phyloP scores from a whole-genome alignment of 1,284 basidiomycete species.

The Ceratobasidium sp. region DNA sequence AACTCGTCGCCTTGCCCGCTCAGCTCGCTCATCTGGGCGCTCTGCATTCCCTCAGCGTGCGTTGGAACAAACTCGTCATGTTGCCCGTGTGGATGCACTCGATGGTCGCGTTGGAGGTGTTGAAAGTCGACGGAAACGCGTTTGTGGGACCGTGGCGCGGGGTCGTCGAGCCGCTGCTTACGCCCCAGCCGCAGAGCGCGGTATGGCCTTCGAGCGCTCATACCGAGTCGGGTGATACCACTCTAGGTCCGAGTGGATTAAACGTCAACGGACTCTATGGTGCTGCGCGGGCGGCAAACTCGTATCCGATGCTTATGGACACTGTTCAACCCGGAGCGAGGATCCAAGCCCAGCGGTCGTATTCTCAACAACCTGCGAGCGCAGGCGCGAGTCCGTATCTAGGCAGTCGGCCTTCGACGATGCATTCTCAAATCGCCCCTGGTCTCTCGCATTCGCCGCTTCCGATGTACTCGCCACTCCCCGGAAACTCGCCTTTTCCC shows the following conservation, averaged over 20 bases:
- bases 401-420: conserved; percentile 10
- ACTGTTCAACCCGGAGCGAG: neutral
- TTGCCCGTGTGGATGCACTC: conserved; percentile 94
- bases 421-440: neutral
- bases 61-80: conserved; percentile 88
- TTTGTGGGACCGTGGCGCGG: conserved; percentile 93
- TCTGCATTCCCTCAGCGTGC: conserved; percentile 88
- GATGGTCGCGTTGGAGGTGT: conserved; percentile 82
- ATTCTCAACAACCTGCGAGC: conserved; percentile 8
- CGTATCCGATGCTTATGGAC: conserved; percentile 20
- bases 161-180: conserved; percentile 83
- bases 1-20: conserved; percentile 79
- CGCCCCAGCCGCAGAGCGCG: conserved; percentile 51
- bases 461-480: conserved; percentile 5
- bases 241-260: neutral
- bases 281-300: conserved; percentile 30
- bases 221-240: neutral
- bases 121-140: conserved; percentile 93
- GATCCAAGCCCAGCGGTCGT: conserved; percentile 15
- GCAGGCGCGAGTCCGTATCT: conserved; percentile 22
- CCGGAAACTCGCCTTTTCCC: neutral
- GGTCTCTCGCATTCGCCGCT: neutral
- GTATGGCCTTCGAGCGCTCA: neutral
- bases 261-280: conserved; percentile 17
- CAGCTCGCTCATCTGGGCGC: conserved; percentile 75